phyloP scores from a whole-genome alignment of 2,329 filamentous ascomycete genomes.

The Exophiala aquamarina region DNA sequence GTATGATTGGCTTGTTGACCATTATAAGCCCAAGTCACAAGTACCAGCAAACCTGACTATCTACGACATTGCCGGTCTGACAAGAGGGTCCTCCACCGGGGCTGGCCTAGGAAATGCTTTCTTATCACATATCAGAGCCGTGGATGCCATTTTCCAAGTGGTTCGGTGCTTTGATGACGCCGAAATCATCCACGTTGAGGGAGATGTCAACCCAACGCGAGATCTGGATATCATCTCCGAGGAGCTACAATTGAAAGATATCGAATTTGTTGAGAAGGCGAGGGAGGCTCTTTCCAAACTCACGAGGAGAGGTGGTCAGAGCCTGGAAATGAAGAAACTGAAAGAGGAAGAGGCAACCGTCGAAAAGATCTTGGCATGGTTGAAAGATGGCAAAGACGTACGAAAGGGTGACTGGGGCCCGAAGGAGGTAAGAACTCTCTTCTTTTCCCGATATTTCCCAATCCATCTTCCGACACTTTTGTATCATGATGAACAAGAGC shows the following conservation, averaged over 20 bases:
- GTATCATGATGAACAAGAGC: constrained; percentile 97
- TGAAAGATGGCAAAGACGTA: constrained; percentile 89
- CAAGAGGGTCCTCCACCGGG: constrained; percentile 92
- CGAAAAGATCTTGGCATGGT: constrained; percentile 79
- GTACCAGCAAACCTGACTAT: constrained; percentile 98
- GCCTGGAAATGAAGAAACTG: constrained; percentile 95
- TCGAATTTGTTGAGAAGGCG: constrained; percentile 96
- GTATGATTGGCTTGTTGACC: constrained; percentile 91
- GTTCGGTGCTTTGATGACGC: constrained; percentile 98
- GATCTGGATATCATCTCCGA: constrained; percentile 97
- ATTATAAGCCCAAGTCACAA: constrained; percentile 95
- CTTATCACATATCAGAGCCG: constrained; percentile 96
- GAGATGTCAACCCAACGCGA: constrained; percentile 91
- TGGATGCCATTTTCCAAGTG: constrained; percentile 97
- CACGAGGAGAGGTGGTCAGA: constrained; percentile 90
- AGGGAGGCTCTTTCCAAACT: constrained; percentile 91
- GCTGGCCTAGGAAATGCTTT: constrained; percentile 97
- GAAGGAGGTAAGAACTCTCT: constrained; percentile 77
- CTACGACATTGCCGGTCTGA: constrained; percentile 97
- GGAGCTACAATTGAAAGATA: constrained; percentile 88
- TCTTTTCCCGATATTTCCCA: constrained; percentile 17
- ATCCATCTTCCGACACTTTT: constrained; percentile 23
- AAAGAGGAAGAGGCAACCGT: constrained; percentile 92
- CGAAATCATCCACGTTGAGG: constrained; percentile 99
- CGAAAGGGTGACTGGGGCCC: constrained; percentile 84